Evolutionary conservation across 2,329 filamentous ascomycete genomes (phyloP), one percentile per base, ranked within the genome.

Genomic region (Verticillium nubilum): DNA sequence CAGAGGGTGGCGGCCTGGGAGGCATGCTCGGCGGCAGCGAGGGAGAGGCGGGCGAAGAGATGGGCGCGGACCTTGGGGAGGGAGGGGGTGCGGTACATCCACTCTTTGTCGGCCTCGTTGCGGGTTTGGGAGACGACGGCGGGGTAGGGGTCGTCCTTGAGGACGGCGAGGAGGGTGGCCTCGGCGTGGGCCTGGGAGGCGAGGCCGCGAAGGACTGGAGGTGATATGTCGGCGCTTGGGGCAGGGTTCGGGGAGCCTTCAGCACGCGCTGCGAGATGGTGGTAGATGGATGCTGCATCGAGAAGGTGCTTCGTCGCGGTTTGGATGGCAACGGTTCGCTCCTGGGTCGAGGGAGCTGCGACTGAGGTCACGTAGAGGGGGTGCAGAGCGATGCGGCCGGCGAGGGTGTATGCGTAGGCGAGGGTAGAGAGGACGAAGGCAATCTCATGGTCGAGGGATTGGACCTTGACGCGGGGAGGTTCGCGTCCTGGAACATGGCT

Each of bases 71-170:
- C 92, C 70, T 94, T 93, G 29, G 92, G 90, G 55, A 97, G 91
- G 56, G 92, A 86, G 0, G 94, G 92, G 0, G 92, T 85, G 67
- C 90, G 91, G 73, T 95, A 96, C 92, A 98, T 98, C 94, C 94
- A 99, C 65, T 98, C 94, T 62, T 85, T 92, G 72, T 93, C 92
- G 65, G 88, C 86, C 58, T 88, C 85, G 69, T 96, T 96, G 54
- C 93, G 84, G 59, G 88, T 86, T 67, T 96, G 91, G 1, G 92
- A 86, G 2, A 96, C 88, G 6, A 88, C 84, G 1, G 89, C 87
- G 1, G 94, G 89, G 69, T 97, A 98, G 0, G 94, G 92, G 68
- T 99, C 95, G 70, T 98, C 94, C 67, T 98, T 98, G 56, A 96
- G 73, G 1, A 98, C 92, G 0, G 92, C 92, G 1, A 97, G 83